Conservation (phyloP, 1,284 basidiomycete genomes). For the Phylloboletellus chloephorus region DNA sequence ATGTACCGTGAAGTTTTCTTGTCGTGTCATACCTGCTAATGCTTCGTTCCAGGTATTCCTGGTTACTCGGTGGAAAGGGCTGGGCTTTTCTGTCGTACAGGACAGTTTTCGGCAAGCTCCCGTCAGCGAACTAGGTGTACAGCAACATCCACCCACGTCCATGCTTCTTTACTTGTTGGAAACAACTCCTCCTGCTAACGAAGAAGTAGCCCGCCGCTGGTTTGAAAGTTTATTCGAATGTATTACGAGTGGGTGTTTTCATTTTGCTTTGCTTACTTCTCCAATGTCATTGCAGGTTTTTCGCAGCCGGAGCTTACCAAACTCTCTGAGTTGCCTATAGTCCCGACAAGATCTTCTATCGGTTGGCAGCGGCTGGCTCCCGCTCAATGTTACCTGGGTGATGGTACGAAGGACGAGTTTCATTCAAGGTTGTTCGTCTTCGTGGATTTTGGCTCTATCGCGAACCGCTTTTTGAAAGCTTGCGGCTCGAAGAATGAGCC, state of each 20-base stretch:
- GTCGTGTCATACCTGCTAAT: background rate
- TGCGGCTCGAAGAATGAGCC: slow-evolving; percentile 81
- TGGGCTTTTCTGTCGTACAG: slow-evolving; percentile 71
- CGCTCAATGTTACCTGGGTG: slow-evolving; percentile 6
- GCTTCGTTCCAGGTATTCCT: slow-evolving; percentile 55
- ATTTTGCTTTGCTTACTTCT: background rate
- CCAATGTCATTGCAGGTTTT: slow-evolving; percentile 2
- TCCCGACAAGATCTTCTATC: slow-evolving; percentile 1
- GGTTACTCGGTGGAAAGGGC: slow-evolving; percentile 57
- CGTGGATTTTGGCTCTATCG: slow-evolving; percentile 79
- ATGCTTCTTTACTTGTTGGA: slow-evolving; percentile 60
- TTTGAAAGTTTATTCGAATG: slow-evolving; percentile 40
- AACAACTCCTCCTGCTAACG: slow-evolving; percentile 51
- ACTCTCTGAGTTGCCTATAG: slow-evolving; percentile 8
- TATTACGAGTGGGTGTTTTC: background rate
- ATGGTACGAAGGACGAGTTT: slow-evolving; percentile 27
- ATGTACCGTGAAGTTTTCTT: slow-evolving; percentile 43
- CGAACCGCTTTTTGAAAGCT: slow-evolving; percentile 76
- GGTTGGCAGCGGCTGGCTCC: background rate
- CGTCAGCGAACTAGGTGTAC: slow-evolving; percentile 66
- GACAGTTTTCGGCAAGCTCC: slow-evolving; percentile 44
- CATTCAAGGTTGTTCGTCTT: slow-evolving; percentile 76
- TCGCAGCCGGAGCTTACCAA: background rate
- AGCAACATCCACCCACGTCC: slow-evolving; percentile 62
- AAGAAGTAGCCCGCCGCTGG: slow-evolving; percentile 51